These are phyloP conservation scores for Dioszegia crocea DNA, from an alignment of 768 basidiomycete species.

Conservation along the genomic window DNA sequence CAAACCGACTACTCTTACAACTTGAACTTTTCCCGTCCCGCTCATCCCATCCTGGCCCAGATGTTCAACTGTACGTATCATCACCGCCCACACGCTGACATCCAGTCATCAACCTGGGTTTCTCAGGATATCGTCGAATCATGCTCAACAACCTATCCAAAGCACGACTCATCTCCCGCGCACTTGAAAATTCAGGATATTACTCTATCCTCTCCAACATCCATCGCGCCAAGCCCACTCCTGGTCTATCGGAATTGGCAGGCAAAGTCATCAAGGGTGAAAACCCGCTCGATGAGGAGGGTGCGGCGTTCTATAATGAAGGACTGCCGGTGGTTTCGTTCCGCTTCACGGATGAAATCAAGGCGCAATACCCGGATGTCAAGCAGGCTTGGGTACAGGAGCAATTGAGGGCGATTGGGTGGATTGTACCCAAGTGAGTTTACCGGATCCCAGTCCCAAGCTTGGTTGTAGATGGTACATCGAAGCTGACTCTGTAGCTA, in stretches of 20 bases:
- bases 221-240: constrained; percentile 52
- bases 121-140: constrained; percentile 55
- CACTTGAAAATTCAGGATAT: constrained; percentile 59
- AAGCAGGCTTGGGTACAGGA: constrained; percentile 53
- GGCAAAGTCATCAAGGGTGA: constrained; percentile 42
- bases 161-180: constrained; percentile 63
- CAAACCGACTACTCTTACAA: constrained; percentile 70
- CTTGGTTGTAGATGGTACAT: too few species aligned
- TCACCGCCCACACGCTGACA: background rate
- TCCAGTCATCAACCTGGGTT: constrained; percentile 58
- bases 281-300: constrained; percentile 51
- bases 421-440: constrained; percentile 60
- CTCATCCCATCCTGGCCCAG: constrained; percentile 61
- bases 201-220: constrained; percentile 53
- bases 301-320: constrained; percentile 53
- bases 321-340: constrained; percentile 59
- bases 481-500: constrained; percentile 50
- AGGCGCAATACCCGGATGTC: constrained; percentile 57
- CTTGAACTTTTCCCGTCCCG: constrained; percentile 53
- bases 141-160: constrained; percentile 52
- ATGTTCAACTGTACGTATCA: constrained; percentile 55
- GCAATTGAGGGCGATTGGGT: constrained; percentile 57
- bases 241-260: constrained; percentile 20
- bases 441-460: background rate
- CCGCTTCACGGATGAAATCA: constrained; percentile 58